Evolutionary conservation across 2,329 filamentous ascomycete species (phyloP).

Genomic region (Thielaviopsis musarum): DNA sequence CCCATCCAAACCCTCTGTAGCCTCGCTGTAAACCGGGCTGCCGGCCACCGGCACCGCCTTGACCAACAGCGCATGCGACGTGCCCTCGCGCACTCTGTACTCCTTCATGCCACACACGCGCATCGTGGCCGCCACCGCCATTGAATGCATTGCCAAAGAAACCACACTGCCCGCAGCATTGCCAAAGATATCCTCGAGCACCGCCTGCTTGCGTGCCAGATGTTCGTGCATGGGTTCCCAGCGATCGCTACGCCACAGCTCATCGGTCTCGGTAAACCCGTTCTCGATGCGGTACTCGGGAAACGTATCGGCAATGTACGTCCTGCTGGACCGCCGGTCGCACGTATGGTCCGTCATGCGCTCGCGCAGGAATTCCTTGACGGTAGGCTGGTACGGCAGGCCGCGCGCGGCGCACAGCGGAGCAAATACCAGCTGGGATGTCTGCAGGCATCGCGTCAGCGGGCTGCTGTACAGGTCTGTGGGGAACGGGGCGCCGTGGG

Average conservation of each 20-base stretch:
- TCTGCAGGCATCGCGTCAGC: constrained; percentile 40
- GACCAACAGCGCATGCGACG: constrained; percentile 39
- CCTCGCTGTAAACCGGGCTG: constrained; percentile 7
- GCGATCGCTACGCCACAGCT: constrained; percentile 29
- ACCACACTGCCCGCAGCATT: constrained; percentile 22
- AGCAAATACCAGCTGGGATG: constrained; percentile 33
- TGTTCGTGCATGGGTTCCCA: constrained; percentile 34
- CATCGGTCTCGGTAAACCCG: constrained; percentile 38
- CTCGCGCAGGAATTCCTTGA: constrained; percentile 44
- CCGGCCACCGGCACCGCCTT: constrained; percentile 20
- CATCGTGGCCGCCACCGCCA: constrained; percentile 27
- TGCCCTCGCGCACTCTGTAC: constrained; percentile 32
- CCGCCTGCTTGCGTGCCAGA: constrained; percentile 23
- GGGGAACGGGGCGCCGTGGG: constrained; percentile 32
- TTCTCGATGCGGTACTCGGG: constrained; percentile 35
- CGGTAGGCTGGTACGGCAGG: constrained; percentile 28
- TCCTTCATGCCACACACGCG: constrained; percentile 25
- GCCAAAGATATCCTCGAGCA: constrained; percentile 31
- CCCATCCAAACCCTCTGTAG: not conserved
- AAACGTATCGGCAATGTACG: constrained; percentile 31
- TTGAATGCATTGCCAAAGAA: constrained; percentile 34
- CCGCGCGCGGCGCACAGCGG: constrained; percentile 22
- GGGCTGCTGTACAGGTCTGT: constrained; percentile 40
- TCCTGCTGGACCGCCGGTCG: constrained; percentile 33
- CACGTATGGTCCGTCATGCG: constrained; percentile 44